phyloP scores from a whole-genome alignment of 108 stramenopile species.

The Phaeodactylum tricornutum region DNA sequence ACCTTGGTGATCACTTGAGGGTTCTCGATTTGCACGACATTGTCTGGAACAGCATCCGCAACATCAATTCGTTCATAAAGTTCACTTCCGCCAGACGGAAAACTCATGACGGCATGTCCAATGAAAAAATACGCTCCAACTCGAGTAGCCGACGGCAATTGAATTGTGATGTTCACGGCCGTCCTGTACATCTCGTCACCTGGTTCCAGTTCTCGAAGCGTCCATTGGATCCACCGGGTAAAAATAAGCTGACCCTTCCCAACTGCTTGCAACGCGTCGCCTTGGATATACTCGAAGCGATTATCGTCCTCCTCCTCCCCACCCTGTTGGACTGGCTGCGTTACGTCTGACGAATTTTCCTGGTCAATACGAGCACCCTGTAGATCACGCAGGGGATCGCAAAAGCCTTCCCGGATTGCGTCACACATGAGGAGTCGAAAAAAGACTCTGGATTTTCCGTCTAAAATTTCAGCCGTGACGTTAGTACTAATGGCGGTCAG shows the following conservation, averaged over 20 bases:
- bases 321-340: too few relatives aligned
- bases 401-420: conserved; percentile 2
- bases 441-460: not conserved
- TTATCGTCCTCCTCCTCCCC: too few relatives aligned
- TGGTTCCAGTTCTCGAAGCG: too few relatives aligned
- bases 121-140: not conserved
- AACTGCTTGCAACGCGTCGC: too few relatives aligned
- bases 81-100: not conserved
- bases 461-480: not conserved
- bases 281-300: too few relatives aligned
- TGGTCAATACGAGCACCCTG: too few relatives aligned
- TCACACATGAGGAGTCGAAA: conserved; percentile 13
- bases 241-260: too few relatives aligned
- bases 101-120: not conserved
- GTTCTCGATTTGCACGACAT: not conserved
- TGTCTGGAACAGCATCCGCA: conserved; percentile 3
- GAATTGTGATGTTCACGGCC: not conserved
- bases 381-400: conserved; percentile 4
- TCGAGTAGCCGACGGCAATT: not conserved
- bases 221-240: too few relatives aligned
- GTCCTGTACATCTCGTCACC: not conserved
- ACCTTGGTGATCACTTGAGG: not conserved
- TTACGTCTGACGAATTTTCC: too few relatives aligned
- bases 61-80: conserved; percentile 3
- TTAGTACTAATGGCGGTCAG: not conserved